Percentiles rank a stretch among this genome's conserved stretches.
These are phyloP conservation scores for Erigeron canadensis DNA, from an alignment of 129 eudicot species.

Conservation along the genomic window DNA sequence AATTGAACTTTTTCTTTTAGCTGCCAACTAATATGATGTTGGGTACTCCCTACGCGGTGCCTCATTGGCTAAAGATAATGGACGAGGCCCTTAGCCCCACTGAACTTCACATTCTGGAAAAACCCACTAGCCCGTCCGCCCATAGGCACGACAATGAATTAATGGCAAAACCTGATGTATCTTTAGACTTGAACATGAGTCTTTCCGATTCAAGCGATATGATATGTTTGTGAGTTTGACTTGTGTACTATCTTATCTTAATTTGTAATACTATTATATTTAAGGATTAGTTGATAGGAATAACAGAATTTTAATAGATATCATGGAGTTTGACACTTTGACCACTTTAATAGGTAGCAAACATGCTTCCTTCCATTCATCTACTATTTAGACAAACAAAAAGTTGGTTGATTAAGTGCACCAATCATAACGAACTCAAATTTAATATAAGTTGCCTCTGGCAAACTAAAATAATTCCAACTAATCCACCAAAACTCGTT, in stretches of 20 bases:
- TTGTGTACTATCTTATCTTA: not conserved
- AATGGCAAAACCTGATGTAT: too few species aligned
- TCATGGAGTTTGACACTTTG: not conserved
- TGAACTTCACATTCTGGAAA: too few species aligned
- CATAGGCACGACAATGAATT: too few species aligned
- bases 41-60: too few species aligned
- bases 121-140: too few species aligned
- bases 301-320: not conserved
- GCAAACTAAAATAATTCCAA: slow-evolving; percentile 1
- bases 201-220: too few species aligned
- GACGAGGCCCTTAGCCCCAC: too few species aligned
- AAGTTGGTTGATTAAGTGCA: slow-evolving; percentile 17
- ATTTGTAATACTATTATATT: not conserved
- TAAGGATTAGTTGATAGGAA: not conserved
- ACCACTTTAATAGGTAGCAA: not conserved
- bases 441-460: not conserved
- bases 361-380: not conserved
- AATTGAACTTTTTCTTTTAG: too few species aligned
- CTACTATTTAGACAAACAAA: slow-evolving; percentile 18
- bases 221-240: too few species aligned
- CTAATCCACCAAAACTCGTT: slow-evolving; percentile 20
- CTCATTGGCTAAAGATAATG: too few species aligned
- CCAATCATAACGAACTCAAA: slow-evolving; percentile 20
- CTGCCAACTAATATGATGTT: too few species aligned
- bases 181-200: too few species aligned